These are phyloP conservation scores for Talaromyces sp. DNA, from an alignment of 2,329 filamentous ascomycete species.

Conservation along the genomic window DNA sequence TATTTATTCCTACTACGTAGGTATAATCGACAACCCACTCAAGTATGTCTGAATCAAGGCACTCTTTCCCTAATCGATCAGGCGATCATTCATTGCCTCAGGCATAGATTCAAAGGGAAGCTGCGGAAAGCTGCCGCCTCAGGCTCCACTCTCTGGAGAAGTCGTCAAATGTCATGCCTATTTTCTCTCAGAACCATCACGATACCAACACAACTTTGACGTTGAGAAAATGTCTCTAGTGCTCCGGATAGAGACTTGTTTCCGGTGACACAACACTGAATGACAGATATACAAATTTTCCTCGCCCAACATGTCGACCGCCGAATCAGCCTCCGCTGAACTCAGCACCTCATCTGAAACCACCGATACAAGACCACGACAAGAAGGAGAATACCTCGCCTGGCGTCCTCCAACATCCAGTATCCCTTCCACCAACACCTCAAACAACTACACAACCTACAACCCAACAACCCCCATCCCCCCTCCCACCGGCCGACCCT, in stretches of 20 bases:
- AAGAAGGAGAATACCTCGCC: slow-evolving; percentile 14
- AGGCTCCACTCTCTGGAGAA: background rate
- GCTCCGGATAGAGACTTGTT: background rate
- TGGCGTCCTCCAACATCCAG: slow-evolving; percentile 8
- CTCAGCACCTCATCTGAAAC: background rate
- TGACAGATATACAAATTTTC: background rate
- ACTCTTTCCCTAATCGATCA: background rate
- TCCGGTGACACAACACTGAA: background rate
- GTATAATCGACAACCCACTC: background rate
- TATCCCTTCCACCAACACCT: background rate
- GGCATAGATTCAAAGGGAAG: background rate
- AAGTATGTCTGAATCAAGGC: background rate
- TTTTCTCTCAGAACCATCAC: background rate
- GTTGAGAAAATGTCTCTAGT: background rate
- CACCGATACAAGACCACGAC: background rate
- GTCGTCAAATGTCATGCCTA: background rate
- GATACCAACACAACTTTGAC: background rate
- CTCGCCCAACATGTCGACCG: slow-evolving; percentile 9
- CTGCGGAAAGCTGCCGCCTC: background rate
- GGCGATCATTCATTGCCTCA: background rate
- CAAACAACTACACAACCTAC: background rate
- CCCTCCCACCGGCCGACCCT: background rate
- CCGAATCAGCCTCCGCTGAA: background rate
- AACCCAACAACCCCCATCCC: background rate
- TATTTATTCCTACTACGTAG: background rate